phyloP scores from a whole-genome alignment of 192 early-diverging fungal genomes.

The Coemansia sp. region DNA sequence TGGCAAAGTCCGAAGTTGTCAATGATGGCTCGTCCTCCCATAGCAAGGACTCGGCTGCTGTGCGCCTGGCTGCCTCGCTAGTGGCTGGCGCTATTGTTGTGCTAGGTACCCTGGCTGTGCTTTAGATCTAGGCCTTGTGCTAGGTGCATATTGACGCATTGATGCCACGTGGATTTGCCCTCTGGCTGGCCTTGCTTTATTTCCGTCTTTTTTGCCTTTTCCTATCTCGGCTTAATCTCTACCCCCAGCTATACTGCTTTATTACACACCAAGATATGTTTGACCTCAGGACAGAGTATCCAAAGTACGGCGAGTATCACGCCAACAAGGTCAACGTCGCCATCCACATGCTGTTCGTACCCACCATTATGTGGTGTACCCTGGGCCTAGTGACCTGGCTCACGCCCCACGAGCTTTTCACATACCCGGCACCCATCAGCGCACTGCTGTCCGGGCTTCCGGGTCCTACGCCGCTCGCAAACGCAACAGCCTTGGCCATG shows the following conservation, averaged over 20 bases:
- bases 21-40: constrained; percentile 11
- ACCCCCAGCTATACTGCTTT: no score
- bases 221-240: neutral
- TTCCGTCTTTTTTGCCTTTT: neutral
- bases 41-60: neutral
- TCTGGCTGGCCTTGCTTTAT: neutral
- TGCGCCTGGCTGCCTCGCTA: neutral
- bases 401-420: constrained; percentile 44
- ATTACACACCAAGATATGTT: constrained; percentile 55
- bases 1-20: constrained; percentile 40
- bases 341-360: constrained; percentile 89
- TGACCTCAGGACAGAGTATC: constrained; percentile 74
- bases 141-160: neutral
- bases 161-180: neutral
- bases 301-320: constrained; percentile 80
- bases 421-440: constrained; percentile 34
- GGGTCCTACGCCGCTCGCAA: constrained; percentile 37
- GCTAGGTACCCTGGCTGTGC: neutral
- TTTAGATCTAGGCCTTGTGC: neutral
- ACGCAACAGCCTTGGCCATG: constrained; percentile 59
- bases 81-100: neutral
- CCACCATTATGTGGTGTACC: constrained; percentile 80
- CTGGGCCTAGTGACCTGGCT: constrained; percentile 59
- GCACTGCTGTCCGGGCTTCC: constrained; percentile 40
- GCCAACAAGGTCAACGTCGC: constrained; percentile 73